Base-by-base conservation (phyloP, 345 rosid species). In the Hypericum perforatum region DNA sequence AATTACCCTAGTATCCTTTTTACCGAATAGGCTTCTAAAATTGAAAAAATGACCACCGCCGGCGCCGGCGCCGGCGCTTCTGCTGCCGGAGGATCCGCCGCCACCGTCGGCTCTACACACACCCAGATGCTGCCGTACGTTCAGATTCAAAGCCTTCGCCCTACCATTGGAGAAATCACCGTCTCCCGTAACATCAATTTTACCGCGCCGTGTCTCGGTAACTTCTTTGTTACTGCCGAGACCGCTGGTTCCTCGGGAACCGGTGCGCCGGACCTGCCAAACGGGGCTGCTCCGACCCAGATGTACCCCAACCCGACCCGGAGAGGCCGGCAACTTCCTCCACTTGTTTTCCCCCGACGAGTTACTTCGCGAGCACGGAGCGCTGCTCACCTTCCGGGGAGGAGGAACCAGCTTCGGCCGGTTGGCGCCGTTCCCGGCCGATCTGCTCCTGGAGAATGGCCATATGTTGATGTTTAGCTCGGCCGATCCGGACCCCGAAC, bases 391-490 rank as follows among this genome's bases (percentile, higher is more conserved):
- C 76, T 79, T 86, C 48, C 91, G 75, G 50, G 73, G 16, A 14
- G 48, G 72, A n/a, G 78, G 74, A 62, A 70, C 61, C 68, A 74
- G 50, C 56, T 75, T 75, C 43, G 86, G 81, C 59, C 95, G 74
- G 63, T 64, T 53, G 50, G 51, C 80, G 40, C 71, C 45, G 66
- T 72, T 86, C 0, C 89, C 91, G 0, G 84, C 82, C 70, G 95
- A 86, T 76, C 89, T 86, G 58, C 91, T 86, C 63, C 91, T 64
- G 11, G 91, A 78, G 65, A 86, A 86, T 9, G 89, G 91, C 95
- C 95, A 86, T 16, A 86, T 67, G 68, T 86, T 76, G 49, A 86
- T 86, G 22, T 83, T 86, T 29, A 83, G 65, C 77, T 78, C 88
- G 32, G 32, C 32, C 2, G 32, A 22, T 22, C 32, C 32, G 32